phyloP scores from a whole-genome alignment of 148 eudicot species.

The Fagopyrum homotropicum region DNA sequence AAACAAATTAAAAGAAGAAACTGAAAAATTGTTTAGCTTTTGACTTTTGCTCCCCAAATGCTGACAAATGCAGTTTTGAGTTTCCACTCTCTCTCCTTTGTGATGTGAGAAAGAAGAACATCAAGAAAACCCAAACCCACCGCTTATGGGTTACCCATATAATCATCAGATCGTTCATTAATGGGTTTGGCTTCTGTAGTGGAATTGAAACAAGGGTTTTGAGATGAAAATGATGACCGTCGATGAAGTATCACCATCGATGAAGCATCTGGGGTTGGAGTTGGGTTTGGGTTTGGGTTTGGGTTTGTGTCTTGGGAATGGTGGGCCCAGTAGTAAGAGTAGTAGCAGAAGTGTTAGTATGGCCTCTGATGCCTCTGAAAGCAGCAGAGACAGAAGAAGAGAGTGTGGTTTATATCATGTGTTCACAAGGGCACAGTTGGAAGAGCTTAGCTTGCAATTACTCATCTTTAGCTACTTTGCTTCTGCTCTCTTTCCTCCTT shows the following conservation, averaged over 20 bases:
- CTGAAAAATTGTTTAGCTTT: not conserved
- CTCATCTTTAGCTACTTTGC: constrained; percentile 29
- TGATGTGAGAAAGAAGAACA: too few relatives aligned
- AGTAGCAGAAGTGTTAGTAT: not conserved
- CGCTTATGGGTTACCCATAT: too few relatives aligned
- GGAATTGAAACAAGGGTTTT: too few relatives aligned
- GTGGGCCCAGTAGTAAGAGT: constrained; percentile 16
- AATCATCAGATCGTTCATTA: not conserved
- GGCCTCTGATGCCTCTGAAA: not conserved
- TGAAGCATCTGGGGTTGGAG: constrained; percentile 16
- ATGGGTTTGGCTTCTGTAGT: not conserved
- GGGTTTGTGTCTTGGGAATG: constrained; percentile 28
- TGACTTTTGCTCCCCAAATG: not conserved
- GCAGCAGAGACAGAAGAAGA: constrained; percentile 21
- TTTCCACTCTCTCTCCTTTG: not conserved
- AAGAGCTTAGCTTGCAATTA: constrained; percentile 28
- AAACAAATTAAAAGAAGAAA: not conserved
- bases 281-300: not conserved
- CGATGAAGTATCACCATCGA: constrained; percentile 29
- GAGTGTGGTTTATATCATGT: constrained; percentile 16
- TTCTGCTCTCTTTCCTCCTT: constrained; percentile 28
- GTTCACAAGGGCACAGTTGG: constrained; percentile 29
- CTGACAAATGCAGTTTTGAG: not conserved
- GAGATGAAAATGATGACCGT: not conserved
- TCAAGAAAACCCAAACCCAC: too few relatives aligned